phyloP scores from a whole-genome alignment of 352 stramenopile genomes.

The Phytophthora cactorum region DNA sequence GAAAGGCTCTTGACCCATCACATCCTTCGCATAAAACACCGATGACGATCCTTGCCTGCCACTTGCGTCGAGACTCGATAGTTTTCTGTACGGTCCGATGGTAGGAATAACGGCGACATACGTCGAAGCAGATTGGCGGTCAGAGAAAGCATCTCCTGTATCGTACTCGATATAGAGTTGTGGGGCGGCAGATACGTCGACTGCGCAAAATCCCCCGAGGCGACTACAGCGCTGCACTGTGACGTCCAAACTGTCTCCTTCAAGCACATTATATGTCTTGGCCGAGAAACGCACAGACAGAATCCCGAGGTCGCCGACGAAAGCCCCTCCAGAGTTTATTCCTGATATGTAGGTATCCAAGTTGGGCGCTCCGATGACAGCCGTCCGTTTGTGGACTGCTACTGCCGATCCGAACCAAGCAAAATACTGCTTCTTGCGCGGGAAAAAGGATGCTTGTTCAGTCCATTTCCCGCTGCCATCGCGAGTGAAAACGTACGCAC shows the following conservation, averaged over 20 bases:
- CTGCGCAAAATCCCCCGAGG: conserved; percentile 58
- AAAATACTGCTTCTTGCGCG: conserved; percentile 91
- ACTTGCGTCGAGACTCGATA: conserved; percentile 67
- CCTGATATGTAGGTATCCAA: conserved; percentile 90
- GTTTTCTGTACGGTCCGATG: conserved; percentile 66
- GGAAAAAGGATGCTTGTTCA: conserved; percentile 93
- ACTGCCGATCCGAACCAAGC: conserved; percentile 88
- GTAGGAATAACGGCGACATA: conserved; percentile 48
- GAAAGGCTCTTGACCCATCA: conserved; percentile 78
- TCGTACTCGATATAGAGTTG: conserved; percentile 76
- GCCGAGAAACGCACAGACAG: conserved; percentile 82
- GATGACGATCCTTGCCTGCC: conserved; percentile 36
- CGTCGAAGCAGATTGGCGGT: conserved; percentile 50
- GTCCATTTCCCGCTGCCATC: conserved; percentile 66
- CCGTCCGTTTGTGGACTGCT: conserved; percentile 81
- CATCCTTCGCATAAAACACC: conserved; percentile 62
- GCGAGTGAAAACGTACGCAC: conserved; percentile 73
- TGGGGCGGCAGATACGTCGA: conserved; percentile 56
- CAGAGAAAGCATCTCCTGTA: conserved; percentile 75
- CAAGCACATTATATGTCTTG: conserved; percentile 81
- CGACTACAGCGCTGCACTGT: conserved; percentile 70
- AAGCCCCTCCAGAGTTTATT: conserved; percentile 92
- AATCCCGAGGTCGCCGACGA: conserved; percentile 93
- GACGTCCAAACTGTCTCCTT: conserved; percentile 87
- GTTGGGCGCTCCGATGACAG: conserved; percentile 93